Evolutionary conservation across 2,329 filamentous ascomycete genomes (phyloP).

Genomic region (Neofusicoccum sp.): DNA sequence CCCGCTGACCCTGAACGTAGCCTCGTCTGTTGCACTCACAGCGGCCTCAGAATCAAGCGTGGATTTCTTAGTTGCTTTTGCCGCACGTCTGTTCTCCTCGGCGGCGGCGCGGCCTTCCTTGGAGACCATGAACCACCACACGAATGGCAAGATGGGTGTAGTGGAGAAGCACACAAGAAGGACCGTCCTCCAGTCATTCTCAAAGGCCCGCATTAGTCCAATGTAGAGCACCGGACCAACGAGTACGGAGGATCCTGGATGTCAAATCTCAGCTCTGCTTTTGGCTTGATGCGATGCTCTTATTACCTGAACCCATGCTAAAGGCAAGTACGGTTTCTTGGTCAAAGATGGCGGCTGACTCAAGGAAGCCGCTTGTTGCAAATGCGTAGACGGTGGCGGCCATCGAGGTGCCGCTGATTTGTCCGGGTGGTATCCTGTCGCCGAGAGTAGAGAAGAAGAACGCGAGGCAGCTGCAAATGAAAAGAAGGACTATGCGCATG

Average conservation of each 20-base stretch:
- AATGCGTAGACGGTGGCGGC: not conserved
- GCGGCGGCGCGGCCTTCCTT: not conserved
- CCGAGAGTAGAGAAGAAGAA: constrained; percentile 9
- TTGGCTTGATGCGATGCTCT: not conserved
- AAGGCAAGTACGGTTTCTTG: not conserved
- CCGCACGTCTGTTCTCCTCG: not conserved
- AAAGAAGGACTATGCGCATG: not conserved
- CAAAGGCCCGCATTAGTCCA: not conserved
- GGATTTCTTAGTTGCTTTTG: not conserved
- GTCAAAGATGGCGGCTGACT: not conserved
- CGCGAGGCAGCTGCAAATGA: constrained; percentile 2
- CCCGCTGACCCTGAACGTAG: not conserved
- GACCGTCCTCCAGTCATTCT: not conserved
- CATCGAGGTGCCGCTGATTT: constrained; percentile 6
- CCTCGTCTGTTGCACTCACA: not conserved
- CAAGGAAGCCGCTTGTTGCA: not conserved
- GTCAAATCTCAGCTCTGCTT: not conserved
- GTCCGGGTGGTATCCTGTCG: not conserved
- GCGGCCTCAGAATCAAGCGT: not conserved
- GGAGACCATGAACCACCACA: not conserved
- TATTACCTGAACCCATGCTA: not conserved
- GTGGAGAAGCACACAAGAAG: constrained; percentile 2
- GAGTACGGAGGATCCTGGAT: not conserved
- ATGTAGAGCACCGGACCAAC: not conserved
- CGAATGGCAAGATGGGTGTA: not conserved